Conservation (phyloP, 2,329 filamentous ascomycete genomes). For the Chaetomiaceae sp. region DNA sequence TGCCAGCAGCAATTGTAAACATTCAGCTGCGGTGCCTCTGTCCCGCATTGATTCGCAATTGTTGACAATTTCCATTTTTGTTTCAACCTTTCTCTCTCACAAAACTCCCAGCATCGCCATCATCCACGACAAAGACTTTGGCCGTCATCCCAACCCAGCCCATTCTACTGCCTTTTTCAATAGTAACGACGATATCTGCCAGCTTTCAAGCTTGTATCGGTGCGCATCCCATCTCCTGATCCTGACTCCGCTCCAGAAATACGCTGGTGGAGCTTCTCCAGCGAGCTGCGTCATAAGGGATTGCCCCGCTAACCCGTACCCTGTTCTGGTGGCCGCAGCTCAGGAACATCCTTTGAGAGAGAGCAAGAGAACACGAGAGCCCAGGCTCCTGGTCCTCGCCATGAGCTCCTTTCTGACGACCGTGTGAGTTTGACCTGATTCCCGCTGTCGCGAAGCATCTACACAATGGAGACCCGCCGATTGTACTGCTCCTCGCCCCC, state of each 20-base stretch:
- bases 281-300: slow-evolving; percentile 20
- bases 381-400: slow-evolving; percentile 16
- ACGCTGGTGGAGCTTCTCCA: slow-evolving; percentile 12
- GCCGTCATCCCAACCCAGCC: background rate
- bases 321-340: slow-evolving; percentile 15
- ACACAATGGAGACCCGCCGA: slow-evolving; percentile 11
- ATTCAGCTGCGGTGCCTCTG: slow-evolving; percentile 9
- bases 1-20: slow-evolving; percentile 15
- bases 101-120: background rate
- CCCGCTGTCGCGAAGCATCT: background rate
- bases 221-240: slow-evolving; percentile 6
- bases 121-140: background rate
- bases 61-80: slow-evolving; percentile 7
- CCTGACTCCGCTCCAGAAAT: slow-evolving; percentile 10
- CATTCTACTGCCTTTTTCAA: background rate
- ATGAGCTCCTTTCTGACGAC: slow-evolving; percentile 81
- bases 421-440: slow-evolving; percentile 64
- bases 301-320: slow-evolving; percentile 23
- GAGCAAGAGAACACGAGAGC: too few species aligned
- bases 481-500: slow-evolving; percentile 10
- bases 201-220: slow-evolving; percentile 16
- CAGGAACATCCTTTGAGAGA: slow-evolving; percentile 19
- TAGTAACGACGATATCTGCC: slow-evolving; percentile 7
- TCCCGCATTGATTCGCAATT: background rate
- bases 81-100: too few species aligned